Percentiles rank a stretch among this genome's conserved stretches.
phyloP scores from a whole-genome alignment of 2,329 filamentous ascomycete genomes.

The Cladobotryum protrusum region DNA sequence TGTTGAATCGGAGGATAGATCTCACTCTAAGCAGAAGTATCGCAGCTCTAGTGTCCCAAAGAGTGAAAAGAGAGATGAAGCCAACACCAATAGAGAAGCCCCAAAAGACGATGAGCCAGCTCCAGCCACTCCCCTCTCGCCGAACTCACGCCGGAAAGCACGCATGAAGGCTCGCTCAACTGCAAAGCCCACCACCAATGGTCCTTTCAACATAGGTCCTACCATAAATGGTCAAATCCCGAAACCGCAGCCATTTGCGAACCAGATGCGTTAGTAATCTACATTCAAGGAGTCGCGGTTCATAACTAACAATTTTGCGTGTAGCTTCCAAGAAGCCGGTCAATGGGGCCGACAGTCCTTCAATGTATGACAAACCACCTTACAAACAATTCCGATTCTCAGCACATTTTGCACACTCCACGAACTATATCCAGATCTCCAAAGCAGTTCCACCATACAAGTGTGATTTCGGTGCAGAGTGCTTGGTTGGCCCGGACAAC shows the following conservation, averaged over 20 bases:
- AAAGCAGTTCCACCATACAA: not conserved
- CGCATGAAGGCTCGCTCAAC: constrained; percentile 9
- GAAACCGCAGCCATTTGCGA: not conserved
- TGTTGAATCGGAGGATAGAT: constrained; percentile 16
- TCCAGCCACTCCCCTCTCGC: constrained; percentile 1
- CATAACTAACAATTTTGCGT: constrained; percentile 5
- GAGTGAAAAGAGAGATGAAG: constrained; percentile 15
- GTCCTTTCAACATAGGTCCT: not conserved
- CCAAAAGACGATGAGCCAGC: not conserved
- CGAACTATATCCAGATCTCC: constrained; percentile 3
- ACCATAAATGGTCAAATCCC: not conserved
- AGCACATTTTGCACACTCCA: constrained; percentile 11
- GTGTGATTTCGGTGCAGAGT: constrained; percentile 12
- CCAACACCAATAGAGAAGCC: not conserved
- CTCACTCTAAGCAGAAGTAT: constrained; percentile 18
- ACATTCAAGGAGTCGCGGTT: not conserved
- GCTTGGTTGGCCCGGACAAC: constrained; percentile 5
- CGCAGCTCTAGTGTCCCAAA: constrained; percentile 27
- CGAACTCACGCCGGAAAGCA: constrained; percentile 5
- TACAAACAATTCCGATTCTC: constrained; percentile 9
- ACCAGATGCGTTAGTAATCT: constrained; percentile 2
- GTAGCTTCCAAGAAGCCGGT: not conserved
- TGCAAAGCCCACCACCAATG: not conserved
- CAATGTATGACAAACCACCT: constrained; percentile 40
- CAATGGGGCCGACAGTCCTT: constrained; percentile 25